phyloP scores from a whole-genome alignment of 495 filamentous ascomycete species.

The Cryomyces minteri region DNA sequence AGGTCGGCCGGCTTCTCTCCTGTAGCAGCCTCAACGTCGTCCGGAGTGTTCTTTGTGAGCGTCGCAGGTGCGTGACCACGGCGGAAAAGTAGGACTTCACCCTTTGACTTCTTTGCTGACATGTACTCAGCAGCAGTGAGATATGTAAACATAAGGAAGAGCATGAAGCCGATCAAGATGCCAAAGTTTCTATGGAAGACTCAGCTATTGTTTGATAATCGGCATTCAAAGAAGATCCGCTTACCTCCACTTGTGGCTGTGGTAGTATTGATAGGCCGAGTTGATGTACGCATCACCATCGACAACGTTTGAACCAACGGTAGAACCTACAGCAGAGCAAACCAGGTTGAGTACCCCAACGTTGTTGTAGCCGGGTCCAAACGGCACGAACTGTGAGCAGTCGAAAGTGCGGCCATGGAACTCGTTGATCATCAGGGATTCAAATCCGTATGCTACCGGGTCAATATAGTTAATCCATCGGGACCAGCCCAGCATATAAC shows the following conservation, averaged over 20 bases:
- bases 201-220: no score
- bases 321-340: constrained; percentile 45
- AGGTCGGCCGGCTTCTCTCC: constrained; percentile 23
- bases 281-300: constrained; percentile 54
- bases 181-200: constrained; percentile 37
- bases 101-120: constrained; percentile 62
- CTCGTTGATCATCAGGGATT: constrained; percentile 81
- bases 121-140: constrained; percentile 58
- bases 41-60: constrained; percentile 32
- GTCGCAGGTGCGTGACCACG: constrained; percentile 47
- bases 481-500: constrained; percentile 66
- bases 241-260: constrained; percentile 44
- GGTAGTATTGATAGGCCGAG: constrained; percentile 39
- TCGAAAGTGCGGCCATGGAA: constrained; percentile 46
- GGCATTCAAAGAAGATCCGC: no score
- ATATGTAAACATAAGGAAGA: constrained; percentile 47
- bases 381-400: constrained; percentile 46
- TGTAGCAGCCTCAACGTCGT: constrained; percentile 27
- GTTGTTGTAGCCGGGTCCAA: constrained; percentile 28
- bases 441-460: constrained; percentile 74
- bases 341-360: constrained; percentile 24
- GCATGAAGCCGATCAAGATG: constrained; percentile 57
- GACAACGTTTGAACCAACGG: constrained; percentile 33
- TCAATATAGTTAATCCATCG: constrained; percentile 80
- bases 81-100: constrained; percentile 76